Percentiles rank a stretch among this genome's conserved stretches.
Evolutionary conservation across 208 protist species (phyloP).

Genomic region (Zelonia costaricensis): DNA sequence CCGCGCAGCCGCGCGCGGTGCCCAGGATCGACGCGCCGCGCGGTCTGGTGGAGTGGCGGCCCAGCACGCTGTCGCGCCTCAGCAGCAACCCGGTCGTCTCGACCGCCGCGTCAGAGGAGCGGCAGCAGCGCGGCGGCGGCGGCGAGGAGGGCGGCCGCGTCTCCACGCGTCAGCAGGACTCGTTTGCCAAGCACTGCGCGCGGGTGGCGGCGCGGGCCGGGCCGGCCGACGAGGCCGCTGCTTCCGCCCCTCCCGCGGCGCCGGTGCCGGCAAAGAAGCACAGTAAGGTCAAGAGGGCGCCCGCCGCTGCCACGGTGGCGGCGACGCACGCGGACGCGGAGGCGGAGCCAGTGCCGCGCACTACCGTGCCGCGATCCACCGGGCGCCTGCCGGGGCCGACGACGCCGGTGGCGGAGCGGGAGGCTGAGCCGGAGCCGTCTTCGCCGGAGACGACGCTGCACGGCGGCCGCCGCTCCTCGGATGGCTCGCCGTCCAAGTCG

Average conservation of each 20-base stretch:
- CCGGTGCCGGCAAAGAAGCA: too few species aligned
- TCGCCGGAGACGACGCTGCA: constrained; percentile 19
- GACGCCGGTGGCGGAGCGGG: neutral
- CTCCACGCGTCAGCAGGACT: constrained; percentile 34
- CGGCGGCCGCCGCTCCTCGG: constrained; percentile 1
- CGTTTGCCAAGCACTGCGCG: constrained; percentile 41
- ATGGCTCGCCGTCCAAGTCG: constrained; percentile 32
- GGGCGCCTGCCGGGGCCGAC: neutral
- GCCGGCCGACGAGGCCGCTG: neutral
- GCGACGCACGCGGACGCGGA: constrained; percentile 1
- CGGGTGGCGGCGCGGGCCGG: constrained; percentile 21
- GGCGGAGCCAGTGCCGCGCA: constrained; percentile 9
- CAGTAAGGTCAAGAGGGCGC: too few species aligned
- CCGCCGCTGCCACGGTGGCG: neutral
- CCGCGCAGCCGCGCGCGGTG: constrained; percentile 6
- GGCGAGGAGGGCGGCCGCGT: constrained; percentile 2
- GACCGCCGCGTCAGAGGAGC: constrained; percentile 13
- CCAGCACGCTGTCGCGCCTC: constrained; percentile 13
- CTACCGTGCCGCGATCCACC: constrained; percentile 3
- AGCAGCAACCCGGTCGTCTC: constrained; percentile 7
- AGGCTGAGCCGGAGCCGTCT: neutral
- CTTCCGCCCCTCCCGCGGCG: neutral
- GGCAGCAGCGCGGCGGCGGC: too few species aligned
- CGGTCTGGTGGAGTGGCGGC: neutral
- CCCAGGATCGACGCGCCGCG: constrained; percentile 1